A percentile compares a stretch with the other conserved stretches of the same genome.
phyloP scores from a whole-genome alignment of 768 basidiomycete genomes.

The Rhizopogon salebrosus region DNA sequence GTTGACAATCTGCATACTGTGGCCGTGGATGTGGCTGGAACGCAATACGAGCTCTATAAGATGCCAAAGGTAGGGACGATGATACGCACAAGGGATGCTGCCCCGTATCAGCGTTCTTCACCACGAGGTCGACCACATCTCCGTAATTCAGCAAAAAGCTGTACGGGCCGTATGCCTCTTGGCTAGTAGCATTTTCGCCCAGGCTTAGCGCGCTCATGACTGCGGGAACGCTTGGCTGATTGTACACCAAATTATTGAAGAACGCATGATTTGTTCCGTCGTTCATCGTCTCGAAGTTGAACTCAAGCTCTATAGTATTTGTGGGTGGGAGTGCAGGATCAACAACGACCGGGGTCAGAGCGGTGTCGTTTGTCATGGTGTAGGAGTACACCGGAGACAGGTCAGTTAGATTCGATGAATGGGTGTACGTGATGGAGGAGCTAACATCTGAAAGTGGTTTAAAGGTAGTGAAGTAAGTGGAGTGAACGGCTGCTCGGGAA shows the following conservation, averaged over 20 bases:
- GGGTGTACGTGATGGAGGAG: slow-evolving; percentile 72
- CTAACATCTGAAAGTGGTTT: slow-evolving; percentile 58
- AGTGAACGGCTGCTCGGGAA: neutral
- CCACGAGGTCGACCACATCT: slow-evolving; percentile 72
- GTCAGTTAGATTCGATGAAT: slow-evolving; percentile 46
- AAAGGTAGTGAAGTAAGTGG: neutral
- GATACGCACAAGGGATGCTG: slow-evolving; percentile 80
- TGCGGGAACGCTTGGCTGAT: slow-evolving; percentile 66
- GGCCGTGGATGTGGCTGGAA: slow-evolving; percentile 83
- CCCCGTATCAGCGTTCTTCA: slow-evolving; percentile 67
- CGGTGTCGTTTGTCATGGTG: slow-evolving; percentile 57
- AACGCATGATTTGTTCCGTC: slow-evolving; percentile 84
- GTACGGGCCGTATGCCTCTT: slow-evolving; percentile 71
- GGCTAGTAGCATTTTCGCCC: slow-evolving; percentile 64
- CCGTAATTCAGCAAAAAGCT: slow-evolving; percentile 72
- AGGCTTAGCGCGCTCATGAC: slow-evolving; percentile 74
- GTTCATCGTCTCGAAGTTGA: slow-evolving; percentile 77
- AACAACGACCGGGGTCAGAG: slow-evolving; percentile 56
- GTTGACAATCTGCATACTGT: slow-evolving; percentile 78
- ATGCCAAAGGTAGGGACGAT: neutral
- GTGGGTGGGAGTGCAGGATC: slow-evolving; percentile 48
- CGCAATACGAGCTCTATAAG: neutral
- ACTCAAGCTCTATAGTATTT: slow-evolving; percentile 62
- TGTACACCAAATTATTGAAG: slow-evolving; percentile 68
- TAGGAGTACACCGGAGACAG: slow-evolving; percentile 53